Base-by-base conservation (phyloP, 1,139 yeast species). In the Debaryomycetaceae sp. region DNA sequence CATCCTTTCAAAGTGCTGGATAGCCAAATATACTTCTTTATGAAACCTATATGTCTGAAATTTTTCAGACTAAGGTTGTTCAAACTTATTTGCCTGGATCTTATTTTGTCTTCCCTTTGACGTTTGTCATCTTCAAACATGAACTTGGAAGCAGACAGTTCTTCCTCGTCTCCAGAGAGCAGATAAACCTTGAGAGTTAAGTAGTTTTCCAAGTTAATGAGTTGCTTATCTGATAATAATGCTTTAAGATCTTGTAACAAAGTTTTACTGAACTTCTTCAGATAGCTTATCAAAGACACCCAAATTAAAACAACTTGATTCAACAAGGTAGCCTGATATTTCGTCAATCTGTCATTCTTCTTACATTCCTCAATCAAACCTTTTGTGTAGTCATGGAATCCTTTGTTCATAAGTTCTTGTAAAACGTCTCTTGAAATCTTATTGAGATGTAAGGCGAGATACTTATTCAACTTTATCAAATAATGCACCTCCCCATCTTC, bases 1-100 rank as follows among this genome's bases (percentile, higher is more conserved):
- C 65, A 67, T 5, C 44, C 49, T 38, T 47, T 54, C 52, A 67
- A 62, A 17, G 53, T 47, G 8, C 49, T 40, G 40, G 59, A 53
- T 37, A 67, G 51, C 67, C 68, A 67, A 32, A 61, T 51, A 37
- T 57, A 63, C 35, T 58, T 60, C 47, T 64, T 66, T 41, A 63
- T 41, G 15, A 47, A 31, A 14, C 38, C 36, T 34, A 45, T 35
- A 8, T 42, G 42, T 5, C 24, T 11, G 8, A 28, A 32, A 17
- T 41, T 47, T 15, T 33, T 39, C 13, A 41, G 34, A 31, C 41
- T 41, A 5, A 39, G 33, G 30, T 41, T 41, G 26, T 22, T 22
- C 4, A 22, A 22, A 11, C 26, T 22, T 22, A 22, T 22, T 8
- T 22, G 26, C 26, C 11, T 22, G 26, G 11, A 22, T 11, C 26